Conservation (phyloP, 192 early-diverging fungal species). For the Podila verticillata region DNA sequence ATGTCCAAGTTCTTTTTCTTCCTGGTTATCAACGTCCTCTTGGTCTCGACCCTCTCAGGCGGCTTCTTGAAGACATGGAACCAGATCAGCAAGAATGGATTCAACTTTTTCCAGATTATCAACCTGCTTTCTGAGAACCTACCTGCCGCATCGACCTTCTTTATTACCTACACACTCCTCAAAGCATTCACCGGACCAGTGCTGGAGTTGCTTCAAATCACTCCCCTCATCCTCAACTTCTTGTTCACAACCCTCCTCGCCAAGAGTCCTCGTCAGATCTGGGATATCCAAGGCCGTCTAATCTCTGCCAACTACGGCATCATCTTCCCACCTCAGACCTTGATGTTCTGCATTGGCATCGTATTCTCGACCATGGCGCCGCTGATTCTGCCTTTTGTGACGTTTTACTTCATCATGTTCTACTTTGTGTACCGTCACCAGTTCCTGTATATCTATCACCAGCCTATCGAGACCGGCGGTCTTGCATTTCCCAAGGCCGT, state of each 20-base stretch:
- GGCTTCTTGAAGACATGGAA: slow-evolving; percentile 59
- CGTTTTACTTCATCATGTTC: slow-evolving; percentile 76
- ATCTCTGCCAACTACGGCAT: slow-evolving; percentile 64
- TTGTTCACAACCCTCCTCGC: slow-evolving; percentile 62
- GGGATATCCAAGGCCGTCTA: slow-evolving; percentile 59
- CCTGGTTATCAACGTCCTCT: slow-evolving; percentile 82
- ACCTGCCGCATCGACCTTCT: slow-evolving; percentile 82
- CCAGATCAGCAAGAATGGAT: slow-evolving; percentile 26
- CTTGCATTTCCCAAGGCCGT: slow-evolving; percentile 69
- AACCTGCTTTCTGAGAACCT: slow-evolving; percentile 65
- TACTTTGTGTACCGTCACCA: slow-evolving; percentile 85
- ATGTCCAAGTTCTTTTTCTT: slow-evolving; percentile 83
- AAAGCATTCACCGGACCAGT: slow-evolving; percentile 73
- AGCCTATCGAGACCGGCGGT: slow-evolving; percentile 66
- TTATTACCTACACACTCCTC: slow-evolving; percentile 87
- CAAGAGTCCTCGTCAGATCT: slow-evolving; percentile 80
- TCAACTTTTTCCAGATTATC: slow-evolving; percentile 57
- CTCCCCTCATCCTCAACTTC: slow-evolving; percentile 70
- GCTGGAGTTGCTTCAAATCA: slow-evolving; percentile 74
- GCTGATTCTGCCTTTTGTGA: slow-evolving; percentile 78
- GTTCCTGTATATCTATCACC: slow-evolving; percentile 80
- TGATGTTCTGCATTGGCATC: slow-evolving; percentile 78
- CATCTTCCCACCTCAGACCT: slow-evolving; percentile 71
- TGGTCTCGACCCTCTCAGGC: slow-evolving; percentile 78
- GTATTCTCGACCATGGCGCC: slow-evolving; percentile 86